Evolutionary conservation across 2,329 filamentous ascomycete genomes (phyloP).

Genomic region (Botrytis byssoidea): DNA sequence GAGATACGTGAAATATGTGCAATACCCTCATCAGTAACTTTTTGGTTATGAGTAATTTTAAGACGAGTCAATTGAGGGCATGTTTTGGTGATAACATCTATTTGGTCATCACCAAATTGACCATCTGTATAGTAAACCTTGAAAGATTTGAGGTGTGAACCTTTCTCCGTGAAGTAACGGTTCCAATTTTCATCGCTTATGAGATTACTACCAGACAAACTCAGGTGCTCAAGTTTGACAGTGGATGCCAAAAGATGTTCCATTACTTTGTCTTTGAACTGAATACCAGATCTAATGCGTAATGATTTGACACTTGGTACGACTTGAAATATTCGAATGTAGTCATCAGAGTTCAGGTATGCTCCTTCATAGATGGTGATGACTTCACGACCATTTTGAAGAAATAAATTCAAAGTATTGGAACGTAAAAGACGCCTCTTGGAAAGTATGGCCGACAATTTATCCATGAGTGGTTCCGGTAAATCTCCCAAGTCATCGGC

Average conservation of each 20-base stretch:
- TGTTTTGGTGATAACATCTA: slow-evolving; percentile 58
- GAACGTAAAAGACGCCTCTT: slow-evolving; percentile 58
- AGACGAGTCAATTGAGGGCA: slow-evolving; percentile 71
- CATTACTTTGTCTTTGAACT: slow-evolving; percentile 83
- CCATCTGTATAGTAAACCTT: slow-evolving; percentile 83
- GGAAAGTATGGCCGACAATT: slow-evolving; percentile 58
- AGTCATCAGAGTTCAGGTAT: slow-evolving; percentile 72
- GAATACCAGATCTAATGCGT: slow-evolving; percentile 80
- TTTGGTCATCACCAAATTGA: slow-evolving; percentile 71
- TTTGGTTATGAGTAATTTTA: slow-evolving; percentile 79
- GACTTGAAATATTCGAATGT: slow-evolving; percentile 74
- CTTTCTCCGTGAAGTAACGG: slow-evolving; percentile 64
- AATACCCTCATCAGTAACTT: slow-evolving; percentile 65
- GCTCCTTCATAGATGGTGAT: slow-evolving; percentile 58
- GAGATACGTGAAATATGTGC: slow-evolving; percentile 60
- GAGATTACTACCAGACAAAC: slow-evolving; percentile 82
- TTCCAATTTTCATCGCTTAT: slow-evolving; percentile 75
- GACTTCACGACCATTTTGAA: slow-evolving; percentile 50
- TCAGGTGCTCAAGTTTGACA: slow-evolving; percentile 66
- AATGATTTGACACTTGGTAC: slow-evolving; percentile 68
- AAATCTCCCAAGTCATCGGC: slow-evolving; percentile 63
- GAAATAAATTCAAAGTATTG: slow-evolving; percentile 56
- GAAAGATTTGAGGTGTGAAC: slow-evolving; percentile 62
- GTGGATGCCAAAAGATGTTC: slow-evolving; percentile 76
- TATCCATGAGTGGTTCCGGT: slow-evolving; percentile 55